Conservation (phyloP, 2,329 filamentous ascomycete species). For the Botrytis cinerea region DNA sequence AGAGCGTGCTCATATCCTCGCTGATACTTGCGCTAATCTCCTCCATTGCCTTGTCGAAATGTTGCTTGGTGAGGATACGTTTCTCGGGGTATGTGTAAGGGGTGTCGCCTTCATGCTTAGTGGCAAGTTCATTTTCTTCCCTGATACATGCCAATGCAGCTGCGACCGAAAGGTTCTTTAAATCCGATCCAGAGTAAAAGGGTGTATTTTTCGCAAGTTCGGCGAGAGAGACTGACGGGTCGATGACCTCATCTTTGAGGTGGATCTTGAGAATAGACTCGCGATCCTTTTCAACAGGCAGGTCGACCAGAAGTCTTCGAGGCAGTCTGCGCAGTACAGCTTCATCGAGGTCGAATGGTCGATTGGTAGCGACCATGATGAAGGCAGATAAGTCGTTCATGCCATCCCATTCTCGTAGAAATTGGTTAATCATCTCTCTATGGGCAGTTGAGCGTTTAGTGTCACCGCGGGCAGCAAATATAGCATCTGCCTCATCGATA, state of each 20-base stretch:
- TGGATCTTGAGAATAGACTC: constrained; percentile 71
- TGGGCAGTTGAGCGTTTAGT: constrained; percentile 47
- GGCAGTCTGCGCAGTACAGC: constrained; percentile 78
- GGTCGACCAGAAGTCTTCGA: constrained; percentile 70
- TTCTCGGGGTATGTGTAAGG: constrained; percentile 62
- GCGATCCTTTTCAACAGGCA: constrained; percentile 67
- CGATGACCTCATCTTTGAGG: constrained; percentile 66
- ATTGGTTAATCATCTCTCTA: constrained; percentile 93
- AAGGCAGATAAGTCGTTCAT: constrained; percentile 81
- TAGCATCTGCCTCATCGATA: constrained; percentile 93
- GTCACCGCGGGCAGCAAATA: constrained; percentile 73
- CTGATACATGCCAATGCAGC: constrained; percentile 78
- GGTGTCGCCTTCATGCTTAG: constrained; percentile 45
- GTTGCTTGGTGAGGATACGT: constrained; percentile 63
- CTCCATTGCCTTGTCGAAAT: constrained; percentile 83
- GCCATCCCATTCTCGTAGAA: constrained; percentile 95
- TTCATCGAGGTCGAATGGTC: constrained; percentile 92
- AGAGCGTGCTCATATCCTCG: constrained; percentile 87
- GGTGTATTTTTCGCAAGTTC: constrained; percentile 67
- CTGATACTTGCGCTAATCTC: constrained; percentile 92
- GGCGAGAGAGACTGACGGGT: constrained; percentile 59
- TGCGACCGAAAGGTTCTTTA: constrained; percentile 80
- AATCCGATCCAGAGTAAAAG: constrained; percentile 79
- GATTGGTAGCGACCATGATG: constrained; percentile 97
- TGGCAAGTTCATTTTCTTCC: constrained; percentile 61